Base-by-base conservation (phyloP, 345 rosid genomes). In the Durio zibethinus region DNA sequence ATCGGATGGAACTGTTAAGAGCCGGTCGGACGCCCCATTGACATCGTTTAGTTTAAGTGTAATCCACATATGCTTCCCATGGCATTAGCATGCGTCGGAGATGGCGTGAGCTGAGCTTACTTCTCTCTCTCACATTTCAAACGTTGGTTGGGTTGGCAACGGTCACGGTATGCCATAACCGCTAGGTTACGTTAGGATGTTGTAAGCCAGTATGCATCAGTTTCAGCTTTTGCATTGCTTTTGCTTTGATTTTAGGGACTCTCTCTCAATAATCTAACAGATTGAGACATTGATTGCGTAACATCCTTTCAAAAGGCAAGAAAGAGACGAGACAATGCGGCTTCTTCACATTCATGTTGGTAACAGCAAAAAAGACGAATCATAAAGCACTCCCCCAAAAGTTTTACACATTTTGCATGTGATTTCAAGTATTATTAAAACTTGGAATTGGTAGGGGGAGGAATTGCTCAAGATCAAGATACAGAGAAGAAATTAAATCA, bases 91-190 rank as follows among this genome's bases (percentile, higher is more conserved):
- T 43, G 38, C 38, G 38, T 36, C 5, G 57, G 67, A 62, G 10
- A 62, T 15, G 29, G 67, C 67, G 67, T 62, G 67, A 31, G 67
- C 67, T 62, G 67, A 62, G 42, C 67, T 62, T 31, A 31, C 66
- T 14, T 61, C 29, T 11, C 42, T 33, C 40, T 59, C 38, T 64
- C 69, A 64, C 23, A 16, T 63, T 63, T 4, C 43, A 64, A 18
- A 33, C 68, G 38, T 36, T 36, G 38, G 38, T 36, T 36, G 38
- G 38, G 21, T 63, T 33, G 8, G 57, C 15, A 20, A 20, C 5
- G 54, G n/a, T 50, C 53, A 18, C n/a, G n/a, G 56, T 16, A 52
- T 16, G 57, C 2, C 23, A 5, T 7, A 7, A 53, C 25, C 7
- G 59, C 27, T n/a, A 1, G 14, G 2, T 63, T 35, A 4, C 6